Base-by-base conservation (phyloP, 2,329 filamentous ascomycete species). In the Aspergillus sp. region DNA sequence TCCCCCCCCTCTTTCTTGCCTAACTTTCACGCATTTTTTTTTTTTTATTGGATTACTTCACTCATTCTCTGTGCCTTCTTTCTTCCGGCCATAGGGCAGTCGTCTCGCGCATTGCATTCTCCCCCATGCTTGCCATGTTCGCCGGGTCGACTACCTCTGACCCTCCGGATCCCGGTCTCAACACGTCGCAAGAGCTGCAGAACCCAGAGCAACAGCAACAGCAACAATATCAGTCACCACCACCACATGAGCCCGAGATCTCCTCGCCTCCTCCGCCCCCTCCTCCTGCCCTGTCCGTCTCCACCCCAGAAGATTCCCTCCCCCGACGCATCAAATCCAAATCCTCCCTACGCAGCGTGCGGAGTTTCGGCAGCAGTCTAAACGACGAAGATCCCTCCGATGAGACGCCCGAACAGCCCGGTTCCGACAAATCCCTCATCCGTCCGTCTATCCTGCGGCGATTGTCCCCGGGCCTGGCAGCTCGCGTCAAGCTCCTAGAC, bases 401-500 rank as follows among this genome's bases (percentile, higher is more conserved):
- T 59, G 59, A 67, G 6, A 67, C n/a, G 14, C 54, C 55, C 11
- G 57, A 63, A 36, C 65, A 69, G 20, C 54, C 63, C 10, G 57
- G 57, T 12, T 61, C 65, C 49, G 71, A 75, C 51, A 74, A 73
- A 56, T 67, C 64, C 16, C 57, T 67, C 22, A 64, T 68, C 32
- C 72, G 69, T 20, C 63, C 73, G 20, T 75, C 73, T 22, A 74
- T 79, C 61, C 72, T 78, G 53, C 76, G 76, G 59, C 75, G 76
- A 18, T 65, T 79, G 49, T 79, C 77, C 46, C 77, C 77, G 52
- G 75, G 74, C 20, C 68, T 79, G 11, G 77, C 76, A 10, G 77
- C 77, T 52, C 74, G 77, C 51, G 75, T 79, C 55, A 79, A 77
- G 60, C 61, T 75, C 29, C 67, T 79, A 22, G 76, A 78, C 70